Conservation (phyloP, 495 filamentous ascomycete genomes). For the Pyronema domesticum region DNA sequence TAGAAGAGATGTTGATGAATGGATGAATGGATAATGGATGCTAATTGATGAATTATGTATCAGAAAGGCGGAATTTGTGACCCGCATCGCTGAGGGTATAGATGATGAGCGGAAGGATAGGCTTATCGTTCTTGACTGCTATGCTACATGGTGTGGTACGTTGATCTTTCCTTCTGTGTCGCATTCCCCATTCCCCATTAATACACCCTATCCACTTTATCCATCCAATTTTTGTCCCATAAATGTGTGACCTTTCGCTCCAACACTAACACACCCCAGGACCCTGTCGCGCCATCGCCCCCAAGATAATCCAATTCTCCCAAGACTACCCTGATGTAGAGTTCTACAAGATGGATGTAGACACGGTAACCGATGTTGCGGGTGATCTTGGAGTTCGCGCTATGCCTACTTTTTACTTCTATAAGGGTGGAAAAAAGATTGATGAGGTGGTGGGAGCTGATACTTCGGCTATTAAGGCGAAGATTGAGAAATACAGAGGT, state of each 20-base stretch:
- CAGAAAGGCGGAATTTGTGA: no score
- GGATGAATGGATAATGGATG: no score
- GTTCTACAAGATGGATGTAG: conserved; percentile 91
- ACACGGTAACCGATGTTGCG: conserved; percentile 57
- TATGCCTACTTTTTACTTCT: conserved; percentile 88
- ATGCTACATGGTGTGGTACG: conserved; percentile 66
- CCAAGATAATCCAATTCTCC: conserved; percentile 47
- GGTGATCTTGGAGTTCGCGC: conserved; percentile 69
- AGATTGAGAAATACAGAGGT: no score
- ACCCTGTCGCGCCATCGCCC: conserved; percentile 80
- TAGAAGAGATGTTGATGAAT: no score
- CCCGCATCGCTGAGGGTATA: no score
- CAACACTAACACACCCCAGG: neutral
- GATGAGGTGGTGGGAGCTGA: conserved; percentile 70
- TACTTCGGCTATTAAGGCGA: conserved; percentile 29
- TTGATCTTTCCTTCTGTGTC: neutral
- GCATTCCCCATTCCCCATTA: neutral
- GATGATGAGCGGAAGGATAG: conserved; percentile 23
- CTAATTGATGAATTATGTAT: no score
- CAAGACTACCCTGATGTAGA: conserved; percentile 37
- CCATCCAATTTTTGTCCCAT: neutral
- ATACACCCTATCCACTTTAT: neutral
- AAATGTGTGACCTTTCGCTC: no score
- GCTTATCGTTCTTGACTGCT: conserved; percentile 68
- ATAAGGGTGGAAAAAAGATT: conserved; percentile 52